phyloP scores from a whole-genome alignment of 257 asterid genomes.

The Solanum bulbocastanum region DNA sequence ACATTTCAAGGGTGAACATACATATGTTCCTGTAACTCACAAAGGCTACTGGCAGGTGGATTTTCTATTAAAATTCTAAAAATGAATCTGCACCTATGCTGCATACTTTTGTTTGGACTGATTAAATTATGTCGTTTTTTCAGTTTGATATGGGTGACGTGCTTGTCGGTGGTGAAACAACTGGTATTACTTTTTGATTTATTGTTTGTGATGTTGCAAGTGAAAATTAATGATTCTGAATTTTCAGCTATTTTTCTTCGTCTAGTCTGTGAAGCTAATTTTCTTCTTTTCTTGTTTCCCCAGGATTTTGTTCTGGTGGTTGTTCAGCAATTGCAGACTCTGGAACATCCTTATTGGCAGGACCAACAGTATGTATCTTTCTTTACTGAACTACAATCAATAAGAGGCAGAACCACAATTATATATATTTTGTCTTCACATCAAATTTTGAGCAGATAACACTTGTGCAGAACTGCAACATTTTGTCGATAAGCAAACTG shows the following conservation, averaged over 20 bases:
- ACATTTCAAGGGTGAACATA: slow-evolving; percentile 77
- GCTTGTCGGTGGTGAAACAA: slow-evolving; percentile 55
- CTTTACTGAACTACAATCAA: not conserved
- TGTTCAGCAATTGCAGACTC: slow-evolving; percentile 95
- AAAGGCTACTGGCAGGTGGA: slow-evolving; percentile 94
- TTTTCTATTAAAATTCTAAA: not conserved
- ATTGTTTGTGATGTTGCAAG: not conserved
- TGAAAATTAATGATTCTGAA: not conserved
- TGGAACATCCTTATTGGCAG: slow-evolving; percentile 88
- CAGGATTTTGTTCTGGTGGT: slow-evolving; percentile 71
- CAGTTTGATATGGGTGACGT: slow-evolving; percentile 91
- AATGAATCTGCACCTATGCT: not conserved
- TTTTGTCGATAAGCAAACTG: not conserved
- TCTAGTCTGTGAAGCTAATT: slow-evolving; percentile 1
- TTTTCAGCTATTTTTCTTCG: not conserved
- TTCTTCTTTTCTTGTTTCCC: not conserved
- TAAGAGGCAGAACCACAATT: not conserved
- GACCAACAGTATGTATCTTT: slow-evolving; percentile 68
- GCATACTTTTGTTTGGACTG: not conserved
- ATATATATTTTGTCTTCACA: not conserved
- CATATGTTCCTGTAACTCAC: slow-evolving; percentile 66
- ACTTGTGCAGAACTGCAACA: not conserved
- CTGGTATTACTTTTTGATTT: slow-evolving; percentile 36
- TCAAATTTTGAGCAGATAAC: not conserved
- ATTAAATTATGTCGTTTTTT: not conserved